A percentile compares a stretch with the other conserved stretches of the same genome.
Conservation (phyloP, 1,284 basidiomycete genomes). For the Ceratobasidium sp. region DNA sequence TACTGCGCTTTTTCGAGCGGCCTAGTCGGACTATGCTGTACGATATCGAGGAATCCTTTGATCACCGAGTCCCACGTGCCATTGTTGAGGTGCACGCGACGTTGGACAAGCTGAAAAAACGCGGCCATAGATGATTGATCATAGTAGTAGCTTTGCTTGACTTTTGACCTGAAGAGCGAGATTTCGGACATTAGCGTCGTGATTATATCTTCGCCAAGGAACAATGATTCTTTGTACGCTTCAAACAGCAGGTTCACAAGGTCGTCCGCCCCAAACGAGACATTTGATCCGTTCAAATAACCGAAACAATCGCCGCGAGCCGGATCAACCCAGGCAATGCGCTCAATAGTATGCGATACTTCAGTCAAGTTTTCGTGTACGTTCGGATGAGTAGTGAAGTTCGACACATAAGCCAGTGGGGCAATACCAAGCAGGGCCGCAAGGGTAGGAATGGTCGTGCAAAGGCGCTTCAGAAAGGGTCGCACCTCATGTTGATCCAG, state of each 20-base stretch:
- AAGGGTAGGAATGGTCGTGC: not conserved
- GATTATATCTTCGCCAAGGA: not conserved
- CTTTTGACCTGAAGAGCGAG: not conserved
- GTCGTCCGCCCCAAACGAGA: not conserved
- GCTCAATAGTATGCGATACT: not conserved
- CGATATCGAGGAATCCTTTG: not conserved
- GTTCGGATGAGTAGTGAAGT: slow-evolving; percentile 5
- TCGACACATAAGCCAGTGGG: slow-evolving; percentile 14
- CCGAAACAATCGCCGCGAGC: not conserved
- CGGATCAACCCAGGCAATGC: slow-evolving; percentile 11
- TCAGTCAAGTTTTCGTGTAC: not conserved
- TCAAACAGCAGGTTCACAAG: slow-evolving; percentile 8
- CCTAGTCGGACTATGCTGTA: not conserved
- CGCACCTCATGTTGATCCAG: not conserved
- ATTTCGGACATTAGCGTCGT: not conserved
- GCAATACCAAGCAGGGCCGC: slow-evolving; percentile 10
- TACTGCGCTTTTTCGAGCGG: not conserved
- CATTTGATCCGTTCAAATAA: not conserved
- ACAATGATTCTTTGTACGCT: not conserved
- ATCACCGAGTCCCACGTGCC: slow-evolving; percentile 15
- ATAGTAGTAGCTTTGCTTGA: slow-evolving; percentile 6
- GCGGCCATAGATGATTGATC: slow-evolving; percentile 3
- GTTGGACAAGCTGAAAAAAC: not conserved
- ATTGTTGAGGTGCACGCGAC: slow-evolving; percentile 3
- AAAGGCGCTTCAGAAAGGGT: slow-evolving; percentile 7